Conservation (phyloP, 352 stramenopile species). For the Globisporangium camurandrum region DNA sequence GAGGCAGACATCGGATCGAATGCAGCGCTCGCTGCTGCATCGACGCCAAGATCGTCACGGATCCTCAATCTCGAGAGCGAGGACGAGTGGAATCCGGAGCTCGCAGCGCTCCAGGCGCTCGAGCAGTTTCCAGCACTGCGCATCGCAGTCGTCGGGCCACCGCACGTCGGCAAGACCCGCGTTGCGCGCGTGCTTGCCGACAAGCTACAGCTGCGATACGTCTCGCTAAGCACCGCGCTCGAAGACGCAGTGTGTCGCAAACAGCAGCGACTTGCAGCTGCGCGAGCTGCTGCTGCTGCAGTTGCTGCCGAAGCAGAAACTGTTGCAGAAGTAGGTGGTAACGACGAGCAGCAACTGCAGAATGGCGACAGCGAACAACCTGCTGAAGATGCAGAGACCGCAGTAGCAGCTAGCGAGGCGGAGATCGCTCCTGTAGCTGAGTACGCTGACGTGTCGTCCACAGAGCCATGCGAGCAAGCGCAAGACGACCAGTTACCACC, state of each 20-base stretch:
- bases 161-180: conserved; percentile 45
- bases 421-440: too few species aligned
- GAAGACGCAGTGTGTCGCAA: conserved; percentile 33
- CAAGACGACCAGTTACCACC: too few species aligned
- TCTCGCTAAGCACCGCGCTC: conserved; percentile 31
- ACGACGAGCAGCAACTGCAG: background rate
- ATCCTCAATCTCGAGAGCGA: conserved; percentile 19
- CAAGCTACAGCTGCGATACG: conserved; percentile 36
- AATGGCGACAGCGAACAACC: background rate
- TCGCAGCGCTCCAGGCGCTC: conserved; percentile 27
- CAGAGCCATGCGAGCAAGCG: too few species aligned
- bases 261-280: background rate
- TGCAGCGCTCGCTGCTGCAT: conserved; percentile 1
- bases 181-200: conserved; percentile 36
- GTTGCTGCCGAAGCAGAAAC: background rate
- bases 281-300: background rate
- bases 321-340: background rate
- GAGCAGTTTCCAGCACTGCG: conserved; percentile 34
- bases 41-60: conserved; percentile 1
- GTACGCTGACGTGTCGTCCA: too few species aligned
- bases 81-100: conserved; percentile 36
- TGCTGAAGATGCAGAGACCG: background rate
- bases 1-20: background rate
- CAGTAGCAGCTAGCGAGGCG: background rate
- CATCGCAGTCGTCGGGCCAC: conserved; percentile 48